Percentiles rank a stretch among this genome's conserved stretches.
Evolutionary conservation across 352 stramenopile genomes (phyloP).

Genomic region (Halophytophthora polymorphica): DNA sequence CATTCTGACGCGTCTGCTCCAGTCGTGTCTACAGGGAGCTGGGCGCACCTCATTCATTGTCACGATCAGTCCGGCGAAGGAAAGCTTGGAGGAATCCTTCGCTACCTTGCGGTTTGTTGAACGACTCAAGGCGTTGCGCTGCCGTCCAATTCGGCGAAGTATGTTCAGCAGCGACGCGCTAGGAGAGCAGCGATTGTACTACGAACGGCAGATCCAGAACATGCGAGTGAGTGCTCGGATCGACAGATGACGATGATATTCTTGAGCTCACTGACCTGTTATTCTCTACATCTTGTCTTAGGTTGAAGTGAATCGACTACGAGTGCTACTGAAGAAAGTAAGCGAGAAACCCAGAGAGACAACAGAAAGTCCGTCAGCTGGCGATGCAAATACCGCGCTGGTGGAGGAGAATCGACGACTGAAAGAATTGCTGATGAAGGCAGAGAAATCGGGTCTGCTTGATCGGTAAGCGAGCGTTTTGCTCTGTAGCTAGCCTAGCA

Average conservation of each 20-base stretch:
- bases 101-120: slow-evolving; percentile 72
- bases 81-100: slow-evolving; percentile 64
- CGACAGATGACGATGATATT: neutral
- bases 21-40: slow-evolving; percentile 55
- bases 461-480: slow-evolving; percentile 32
- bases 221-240: slow-evolving; percentile 43
- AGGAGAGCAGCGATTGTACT: slow-evolving; percentile 56
- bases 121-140: slow-evolving; percentile 55
- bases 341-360: slow-evolving; percentile 25
- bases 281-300: slow-evolving; percentile 11
- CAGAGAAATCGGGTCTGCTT: slow-evolving; percentile 37
- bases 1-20: slow-evolving; percentile 61
- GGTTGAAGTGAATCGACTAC: slow-evolving; percentile 53
- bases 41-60: slow-evolving; percentile 62
- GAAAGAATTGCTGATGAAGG: slow-evolving; percentile 57
- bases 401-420: slow-evolving; percentile 61
- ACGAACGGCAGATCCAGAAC: slow-evolving; percentile 65
- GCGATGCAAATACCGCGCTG: slow-evolving; percentile 41
- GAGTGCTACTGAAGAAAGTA: slow-evolving; percentile 45
- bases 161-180: slow-evolving; percentile 48
- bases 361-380: slow-evolving; percentile 18
- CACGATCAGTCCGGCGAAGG: slow-evolving; percentile 52
- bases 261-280: neutral
- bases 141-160: slow-evolving; percentile 45
- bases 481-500: neutral